Conservation (phyloP, 176 grass and related monocot genomes). For the Rhipidocladum racemiflorum region DNA sequence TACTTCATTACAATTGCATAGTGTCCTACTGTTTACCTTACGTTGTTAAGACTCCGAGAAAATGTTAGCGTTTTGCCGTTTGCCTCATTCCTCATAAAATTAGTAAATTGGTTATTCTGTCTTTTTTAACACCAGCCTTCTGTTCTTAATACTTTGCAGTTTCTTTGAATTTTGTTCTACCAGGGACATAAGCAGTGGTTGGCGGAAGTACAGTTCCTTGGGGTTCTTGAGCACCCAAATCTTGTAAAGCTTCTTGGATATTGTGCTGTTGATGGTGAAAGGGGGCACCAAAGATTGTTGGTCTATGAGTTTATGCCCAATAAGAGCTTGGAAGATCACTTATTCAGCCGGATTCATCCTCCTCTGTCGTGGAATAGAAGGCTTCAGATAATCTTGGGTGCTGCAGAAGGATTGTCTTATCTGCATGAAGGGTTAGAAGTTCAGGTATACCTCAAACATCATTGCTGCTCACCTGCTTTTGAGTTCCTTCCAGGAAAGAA, state of each 20-base stretch:
- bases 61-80: neutral
- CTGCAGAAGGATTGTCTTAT: slow-evolving; percentile 79
- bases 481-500: neutral
- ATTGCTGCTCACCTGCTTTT: neutral
- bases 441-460: slow-evolving; percentile 51
- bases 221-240: slow-evolving; percentile 89
- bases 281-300: slow-evolving; percentile 68
- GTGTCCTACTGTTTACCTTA: neutral
- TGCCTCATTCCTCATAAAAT: neutral
- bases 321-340: slow-evolving; percentile 88
- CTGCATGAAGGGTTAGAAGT: slow-evolving; percentile 82
- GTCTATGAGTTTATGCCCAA: slow-evolving; percentile 95
- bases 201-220: slow-evolving; percentile 94
- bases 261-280: slow-evolving; percentile 74
- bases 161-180: slow-evolving; percentile 17
- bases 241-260: slow-evolving; percentile 90
- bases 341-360: slow-evolving; percentile 58
- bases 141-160: neutral
- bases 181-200: slow-evolving; percentile 98
- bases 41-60: neutral
- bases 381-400: slow-evolving; percentile 80
- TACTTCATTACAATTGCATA: neutral
- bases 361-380: slow-evolving; percentile 77
- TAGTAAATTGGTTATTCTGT: neutral
- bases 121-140: neutral